phyloP scores from a whole-genome alignment of 352 stramenopile species.

The Phytophthora ramorum region DNA sequence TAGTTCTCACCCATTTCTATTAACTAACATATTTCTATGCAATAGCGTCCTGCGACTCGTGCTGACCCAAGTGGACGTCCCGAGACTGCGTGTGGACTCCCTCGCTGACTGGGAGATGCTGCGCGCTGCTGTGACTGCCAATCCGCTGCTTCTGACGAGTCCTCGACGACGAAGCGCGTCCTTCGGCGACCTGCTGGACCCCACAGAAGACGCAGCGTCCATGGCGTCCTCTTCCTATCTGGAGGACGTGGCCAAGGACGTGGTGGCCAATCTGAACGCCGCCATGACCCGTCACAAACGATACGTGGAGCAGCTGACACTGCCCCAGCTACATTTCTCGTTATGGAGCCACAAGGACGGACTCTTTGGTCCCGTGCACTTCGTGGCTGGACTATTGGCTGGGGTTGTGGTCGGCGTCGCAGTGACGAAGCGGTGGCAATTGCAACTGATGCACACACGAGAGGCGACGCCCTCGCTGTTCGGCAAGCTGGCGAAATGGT shows the following conservation, averaged over 20 bases:
- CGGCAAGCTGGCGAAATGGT: constrained; percentile 41
- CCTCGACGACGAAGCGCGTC: constrained; percentile 18
- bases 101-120: constrained; percentile 37
- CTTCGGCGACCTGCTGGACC: constrained; percentile 1
- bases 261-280: constrained; percentile 47
- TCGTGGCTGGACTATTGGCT: constrained; percentile 49
- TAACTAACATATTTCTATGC: neutral
- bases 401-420: constrained; percentile 50
- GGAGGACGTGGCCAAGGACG: constrained; percentile 43
- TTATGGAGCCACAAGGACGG: constrained; percentile 29
- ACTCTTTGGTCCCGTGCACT: constrained; percentile 42
- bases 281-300: constrained; percentile 35
- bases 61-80: constrained; percentile 34
- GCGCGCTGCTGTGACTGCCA: constrained; percentile 21
- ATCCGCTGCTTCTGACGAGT: constrained; percentile 18
- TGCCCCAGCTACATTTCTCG: constrained; percentile 29
- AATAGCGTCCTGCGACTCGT: constrained; percentile 38
- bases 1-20: constrained; percentile 2
- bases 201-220: constrained; percentile 11
- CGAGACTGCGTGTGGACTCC: constrained; percentile 32
- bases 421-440: constrained; percentile 37
- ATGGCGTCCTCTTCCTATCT: constrained; percentile 22
- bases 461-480: constrained; percentile 29
- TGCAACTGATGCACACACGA: constrained; percentile 27
- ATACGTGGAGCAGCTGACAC: constrained; percentile 35